Percentiles rank a stretch among this genome's conserved stretches.
These are phyloP conservation scores for Mycosphaerella arachidis DNA, from an alignment of 2,329 filamentous ascomycete genomes.

Conservation along the genomic window DNA sequence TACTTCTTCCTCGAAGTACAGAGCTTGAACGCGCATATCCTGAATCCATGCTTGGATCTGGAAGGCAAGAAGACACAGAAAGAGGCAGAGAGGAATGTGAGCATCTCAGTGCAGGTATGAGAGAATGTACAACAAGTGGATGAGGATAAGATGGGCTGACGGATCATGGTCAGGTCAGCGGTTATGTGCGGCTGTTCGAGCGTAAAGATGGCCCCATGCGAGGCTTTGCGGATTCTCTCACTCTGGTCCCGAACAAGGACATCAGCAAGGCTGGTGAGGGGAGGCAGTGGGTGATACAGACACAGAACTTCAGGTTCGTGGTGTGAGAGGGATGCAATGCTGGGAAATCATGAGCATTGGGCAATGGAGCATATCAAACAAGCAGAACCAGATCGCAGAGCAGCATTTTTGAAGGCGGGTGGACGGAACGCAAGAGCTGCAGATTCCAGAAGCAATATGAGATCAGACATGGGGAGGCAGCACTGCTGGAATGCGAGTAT, in stretches of 20 bases:
- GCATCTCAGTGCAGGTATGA: conserved; percentile 58
- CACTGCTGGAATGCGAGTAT: not conserved
- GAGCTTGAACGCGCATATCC: conserved; percentile 70
- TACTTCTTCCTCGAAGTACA: conserved; percentile 67
- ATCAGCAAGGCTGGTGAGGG: conserved; percentile 31
- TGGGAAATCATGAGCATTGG: not conserved
- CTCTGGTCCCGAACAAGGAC: conserved; percentile 62
- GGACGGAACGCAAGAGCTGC: too few relatives aligned
- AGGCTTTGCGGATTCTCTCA: conserved; percentile 74
- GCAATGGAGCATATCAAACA: not conserved
- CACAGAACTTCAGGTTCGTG: conserved; percentile 41
- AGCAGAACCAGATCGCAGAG: not conserved
- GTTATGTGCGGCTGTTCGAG: conserved; percentile 63
- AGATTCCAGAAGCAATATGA: too few relatives aligned
- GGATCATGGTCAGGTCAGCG: conserved; percentile 50
- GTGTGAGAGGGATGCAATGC: conserved; percentile 28
- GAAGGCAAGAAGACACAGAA: conserved; percentile 28
- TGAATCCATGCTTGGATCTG: conserved; percentile 54
- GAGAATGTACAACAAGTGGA: not conserved
- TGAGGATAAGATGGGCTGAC: not conserved
- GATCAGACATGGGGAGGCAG: not conserved
- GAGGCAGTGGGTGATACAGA: conserved; percentile 39
- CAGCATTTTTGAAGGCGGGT: too few relatives aligned
- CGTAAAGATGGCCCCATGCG: conserved; percentile 57
- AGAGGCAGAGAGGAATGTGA: conserved; percentile 55